phyloP scores from a whole-genome alignment of 2,329 filamentous ascomycete species.

The Diplodia sapinea region DNA sequence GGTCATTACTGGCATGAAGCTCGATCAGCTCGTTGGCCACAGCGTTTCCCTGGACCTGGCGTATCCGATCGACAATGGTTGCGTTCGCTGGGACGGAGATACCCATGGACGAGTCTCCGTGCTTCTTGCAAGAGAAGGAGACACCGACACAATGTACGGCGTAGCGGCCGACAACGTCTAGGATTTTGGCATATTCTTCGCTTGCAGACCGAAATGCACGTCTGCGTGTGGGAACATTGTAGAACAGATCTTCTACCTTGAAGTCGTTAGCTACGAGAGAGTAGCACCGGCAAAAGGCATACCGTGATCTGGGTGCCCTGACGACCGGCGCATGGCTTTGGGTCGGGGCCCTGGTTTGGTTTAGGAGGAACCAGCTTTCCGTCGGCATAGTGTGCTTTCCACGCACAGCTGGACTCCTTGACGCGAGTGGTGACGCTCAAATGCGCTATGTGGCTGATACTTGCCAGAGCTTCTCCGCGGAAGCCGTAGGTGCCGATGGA shows the following conservation, averaged over 20 bases:
- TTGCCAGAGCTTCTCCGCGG: slow-evolving; percentile 91
- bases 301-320: slow-evolving; percentile 91
- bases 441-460: slow-evolving; percentile 98
- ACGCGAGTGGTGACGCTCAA: slow-evolving; percentile 94
- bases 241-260: slow-evolving; percentile 90
- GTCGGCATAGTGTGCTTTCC: slow-evolving; percentile 85
- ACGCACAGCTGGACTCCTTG: slow-evolving; percentile 83
- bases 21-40: slow-evolving; percentile 89
- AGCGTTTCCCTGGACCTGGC: slow-evolving; percentile 82
- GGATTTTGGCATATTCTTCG: slow-evolving; percentile 97
- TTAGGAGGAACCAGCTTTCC: slow-evolving; percentile 83
- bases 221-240: slow-evolving; percentile 88
- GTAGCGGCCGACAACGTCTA: slow-evolving; percentile 92
- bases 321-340: slow-evolving; percentile 84
- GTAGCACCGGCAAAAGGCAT: slow-evolving; percentile 34
- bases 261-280: slow-evolving; percentile 31
- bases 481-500: slow-evolving; percentile 98
- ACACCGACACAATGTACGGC: slow-evolving; percentile 91
- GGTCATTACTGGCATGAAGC: slow-evolving; percentile 72
- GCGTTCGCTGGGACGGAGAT: slow-evolving; percentile 79
- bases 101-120: slow-evolving; percentile 82
- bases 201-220: slow-evolving; percentile 88
- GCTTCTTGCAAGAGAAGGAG: slow-evolving; percentile 95
- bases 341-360: slow-evolving; percentile 83
- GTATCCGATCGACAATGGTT: slow-evolving; percentile 79